phyloP scores from a whole-genome alignment of 768 basidiomycete species.

The Agaricus sinodeliciosus region DNA sequence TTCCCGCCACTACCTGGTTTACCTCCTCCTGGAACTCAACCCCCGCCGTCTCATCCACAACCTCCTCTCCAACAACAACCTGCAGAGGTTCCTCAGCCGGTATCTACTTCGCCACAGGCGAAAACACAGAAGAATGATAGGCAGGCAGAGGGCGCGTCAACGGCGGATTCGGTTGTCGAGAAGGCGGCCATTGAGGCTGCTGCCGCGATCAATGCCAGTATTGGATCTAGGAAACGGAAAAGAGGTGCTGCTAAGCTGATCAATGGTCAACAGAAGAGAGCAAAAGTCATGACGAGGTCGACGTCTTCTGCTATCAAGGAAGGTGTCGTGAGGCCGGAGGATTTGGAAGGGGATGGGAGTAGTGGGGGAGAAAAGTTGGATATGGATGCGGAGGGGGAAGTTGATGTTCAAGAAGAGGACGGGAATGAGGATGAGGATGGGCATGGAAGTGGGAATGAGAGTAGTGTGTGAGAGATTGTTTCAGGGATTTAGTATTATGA shows the following conservation, averaged over 20 bases:
- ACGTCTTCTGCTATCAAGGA: neutral
- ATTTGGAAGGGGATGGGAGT: neutral
- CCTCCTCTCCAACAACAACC: neutral
- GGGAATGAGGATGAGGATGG: neutral
- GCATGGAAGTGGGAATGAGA: constrained; percentile 7
- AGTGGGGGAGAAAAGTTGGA: constrained; percentile 4
- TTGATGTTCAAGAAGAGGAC: neutral
- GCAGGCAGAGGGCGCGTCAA: neutral
- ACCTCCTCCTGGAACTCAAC: constrained; percentile 13
- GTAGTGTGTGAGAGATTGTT: constrained; percentile 5
- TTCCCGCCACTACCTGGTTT: constrained; percentile 23
- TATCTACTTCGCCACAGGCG: constrained; percentile 9
- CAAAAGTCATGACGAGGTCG: constrained; percentile 6
- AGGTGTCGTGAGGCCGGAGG: neutral
- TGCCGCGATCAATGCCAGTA: constrained; percentile 10
- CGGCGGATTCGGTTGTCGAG: constrained; percentile 9
- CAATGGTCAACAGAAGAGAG: constrained; percentile 10
- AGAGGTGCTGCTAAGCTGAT: constrained; percentile 5
- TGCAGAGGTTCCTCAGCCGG: neutral
- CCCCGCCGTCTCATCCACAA: constrained; percentile 7
- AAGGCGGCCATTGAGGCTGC: constrained; percentile 9
- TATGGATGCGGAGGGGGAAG: constrained; percentile 11
- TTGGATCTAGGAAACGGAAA: constrained; percentile 11
- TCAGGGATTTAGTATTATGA: neutral
- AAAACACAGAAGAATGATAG: constrained; percentile 17